Evolutionary conservation across 352 stramenopile species (phyloP), one percentile per base, ranked within the genome.

Genomic region (Phytopythium kandeliae): DNA sequence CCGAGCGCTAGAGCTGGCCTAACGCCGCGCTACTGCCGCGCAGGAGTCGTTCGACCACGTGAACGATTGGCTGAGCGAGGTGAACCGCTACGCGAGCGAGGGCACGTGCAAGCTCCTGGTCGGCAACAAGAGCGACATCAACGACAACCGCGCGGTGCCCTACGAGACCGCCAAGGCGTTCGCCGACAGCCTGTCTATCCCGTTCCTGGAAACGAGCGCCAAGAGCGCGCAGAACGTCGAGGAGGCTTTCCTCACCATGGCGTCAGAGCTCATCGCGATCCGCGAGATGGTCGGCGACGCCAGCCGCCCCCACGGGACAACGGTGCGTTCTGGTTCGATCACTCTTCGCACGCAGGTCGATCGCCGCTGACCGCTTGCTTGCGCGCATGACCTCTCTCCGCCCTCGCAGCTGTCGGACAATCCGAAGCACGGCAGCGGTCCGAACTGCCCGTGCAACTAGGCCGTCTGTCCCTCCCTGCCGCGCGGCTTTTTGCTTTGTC

Each of bases 51-150:
- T 99, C 69, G 97, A 99, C 71, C 98, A 99, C 74, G 96, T 99
- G 25, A 99, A 98, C 69, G 89, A 98, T 62, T 99, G 97, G 97
- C 68, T 99, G 24, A 95, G 98, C 63, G 97, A 99, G 82, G 98
- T 99, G 66, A 96, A 99, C 58, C 72, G 87, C 61, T 99, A 99
- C 80, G 96, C 96, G 15, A 98, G 86, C 52, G 95, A 99, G 74
- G 97, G 98, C 72, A 96, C 97, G 16, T 98, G 98, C 70, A 99
- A 99, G 75, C 84, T 99, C 11, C 85, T 99, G 2, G 96, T 99
- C 8, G 97, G 97, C 48, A 99, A 99, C 81, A 99, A 99, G 85
- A 97, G 89, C 60, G 97, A 99, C 79, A 88, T 99, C 31, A 96
- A 78, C 50, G 86, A 92, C 61, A 99, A 99, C 68, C 85, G 96